A percentile compares a stretch with the other conserved stretches of the same genome.
Conservation (phyloP, 768 basidiomycete species). For the Ramaria sp. region DNA sequence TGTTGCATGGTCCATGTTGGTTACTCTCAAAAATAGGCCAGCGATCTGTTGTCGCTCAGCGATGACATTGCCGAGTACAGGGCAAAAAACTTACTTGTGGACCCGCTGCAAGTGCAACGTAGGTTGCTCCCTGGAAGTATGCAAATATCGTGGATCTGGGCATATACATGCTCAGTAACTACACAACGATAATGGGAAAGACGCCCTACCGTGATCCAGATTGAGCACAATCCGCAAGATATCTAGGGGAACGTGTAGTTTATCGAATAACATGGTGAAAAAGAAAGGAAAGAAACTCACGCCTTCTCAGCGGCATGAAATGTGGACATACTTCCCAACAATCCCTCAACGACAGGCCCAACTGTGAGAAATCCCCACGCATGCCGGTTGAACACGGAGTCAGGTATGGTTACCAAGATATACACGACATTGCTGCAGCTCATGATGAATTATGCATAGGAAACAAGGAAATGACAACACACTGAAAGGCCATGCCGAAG, state of each 20-base stretch:
- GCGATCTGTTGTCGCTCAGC: not conserved
- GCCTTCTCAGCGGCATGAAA: constrained; percentile 32
- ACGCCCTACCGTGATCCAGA: constrained; percentile 15
- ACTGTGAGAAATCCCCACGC: constrained; percentile 67
- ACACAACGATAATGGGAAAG: not conserved
- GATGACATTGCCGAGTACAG: not conserved
- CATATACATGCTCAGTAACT: not conserved
- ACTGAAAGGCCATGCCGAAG: constrained; percentile 67
- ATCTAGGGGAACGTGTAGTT: not conserved
- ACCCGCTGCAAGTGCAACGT: constrained; percentile 27
- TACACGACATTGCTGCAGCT: constrained; percentile 61
- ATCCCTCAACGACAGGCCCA: constrained; percentile 71
- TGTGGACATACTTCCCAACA: constrained; percentile 69
- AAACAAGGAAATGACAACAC: constrained; percentile 26
- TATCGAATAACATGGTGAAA: constrained; percentile 13
- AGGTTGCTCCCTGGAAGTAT: constrained; percentile 24
- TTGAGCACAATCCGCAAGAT: constrained; percentile 18
- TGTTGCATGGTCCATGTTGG: constrained; percentile 12
- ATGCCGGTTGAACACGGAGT: constrained; percentile 47
- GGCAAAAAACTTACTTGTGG: constrained; percentile 21
- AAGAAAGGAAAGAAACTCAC: constrained; percentile 17
- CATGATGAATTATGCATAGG: not conserved
- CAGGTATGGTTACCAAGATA: constrained; percentile 60
- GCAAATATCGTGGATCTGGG: constrained; percentile 15
- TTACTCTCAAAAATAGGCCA: constrained; percentile 17